A percentile compares a stretch with the other conserved stretches of the same genome.
These are phyloP conservation scores for Marchantia polymorpha DNA, from an alignment of 225 moss, liverwort and hornwort genomes.

Conservation along the genomic window DNA sequence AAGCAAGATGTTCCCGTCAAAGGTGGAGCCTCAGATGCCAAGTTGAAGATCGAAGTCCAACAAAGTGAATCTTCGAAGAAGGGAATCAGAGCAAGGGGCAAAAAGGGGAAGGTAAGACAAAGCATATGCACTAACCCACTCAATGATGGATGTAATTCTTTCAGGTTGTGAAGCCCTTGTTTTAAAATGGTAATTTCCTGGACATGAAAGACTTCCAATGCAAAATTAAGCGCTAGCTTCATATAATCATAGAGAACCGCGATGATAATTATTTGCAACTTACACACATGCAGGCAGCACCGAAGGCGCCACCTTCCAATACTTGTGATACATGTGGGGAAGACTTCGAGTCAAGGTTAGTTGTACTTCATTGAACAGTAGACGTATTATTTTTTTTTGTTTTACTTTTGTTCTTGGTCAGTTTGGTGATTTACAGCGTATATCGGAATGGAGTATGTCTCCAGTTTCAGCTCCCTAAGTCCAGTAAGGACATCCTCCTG, in stretches of 20 bases:
- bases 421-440: neutral
- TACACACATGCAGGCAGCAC: slow-evolving; percentile 51
- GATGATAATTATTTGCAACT: neutral
- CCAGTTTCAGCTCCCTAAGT: no score
- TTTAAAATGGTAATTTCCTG: neutral
- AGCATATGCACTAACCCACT: neutral
- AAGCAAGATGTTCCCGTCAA: slow-evolving; percentile 6
- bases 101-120: slow-evolving; percentile 34
- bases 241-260: no score
- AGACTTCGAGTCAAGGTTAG: slow-evolving; percentile 85
- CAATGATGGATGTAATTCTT: neutral
- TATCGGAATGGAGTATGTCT: slow-evolving; percentile 1
- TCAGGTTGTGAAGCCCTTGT: neutral
- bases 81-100: slow-evolving; percentile 27
- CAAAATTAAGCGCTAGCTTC: no score
- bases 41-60: slow-evolving; percentile 1
- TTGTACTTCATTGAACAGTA: neutral
- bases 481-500: no score
- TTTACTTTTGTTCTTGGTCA: neutral
- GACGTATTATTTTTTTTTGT: no score
- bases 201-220: neutral
- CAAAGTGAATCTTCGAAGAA: slow-evolving; percentile 30
- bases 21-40: neutral
- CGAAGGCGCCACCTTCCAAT: slow-evolving; percentile 51
- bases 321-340: slow-evolving; percentile 84